A percentile compares a stretch with the other conserved stretches of the same genome.
phyloP scores from a whole-genome alignment of 1,284 basidiomycete species.

The Sparassis latifolia region DNA sequence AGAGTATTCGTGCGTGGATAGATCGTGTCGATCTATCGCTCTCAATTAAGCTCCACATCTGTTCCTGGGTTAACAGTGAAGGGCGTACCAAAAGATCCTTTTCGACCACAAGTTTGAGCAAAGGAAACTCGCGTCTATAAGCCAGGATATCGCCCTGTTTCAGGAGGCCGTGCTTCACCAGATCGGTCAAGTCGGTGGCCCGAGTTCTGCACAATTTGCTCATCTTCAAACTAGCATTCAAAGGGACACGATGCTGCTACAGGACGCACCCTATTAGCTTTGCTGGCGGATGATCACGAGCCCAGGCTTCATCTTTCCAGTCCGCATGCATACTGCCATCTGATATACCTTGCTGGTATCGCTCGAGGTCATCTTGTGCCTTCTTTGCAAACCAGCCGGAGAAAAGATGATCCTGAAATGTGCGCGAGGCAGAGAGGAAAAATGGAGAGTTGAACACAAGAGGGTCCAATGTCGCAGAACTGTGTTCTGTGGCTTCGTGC shows the following conservation, averaged over 20 bases:
- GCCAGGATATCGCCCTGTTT: slow-evolving; percentile 46
- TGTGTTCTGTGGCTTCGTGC: slow-evolving; percentile 1
- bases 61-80: not conserved
- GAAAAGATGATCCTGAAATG: slow-evolving; percentile 55
- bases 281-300: slow-evolving; percentile 28
- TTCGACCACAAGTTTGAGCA: slow-evolving; percentile 33
- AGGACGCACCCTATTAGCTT: slow-evolving; percentile 11
- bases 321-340: slow-evolving; percentile 42
- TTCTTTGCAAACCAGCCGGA: slow-evolving; percentile 42
- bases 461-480: slow-evolving; percentile 28
- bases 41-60: not conserved
- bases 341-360: slow-evolving; percentile 35
- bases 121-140: slow-evolving; percentile 40
- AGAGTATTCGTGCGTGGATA: slow-evolving; percentile 34
- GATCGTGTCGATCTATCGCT: slow-evolving; percentile 36
- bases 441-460: slow-evolving; percentile 44
- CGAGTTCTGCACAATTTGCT: slow-evolving; percentile 4
- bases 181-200: slow-evolving; percentile 36
- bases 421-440: slow-evolving; percentile 46
- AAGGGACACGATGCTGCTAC: not conserved
- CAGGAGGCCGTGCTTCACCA: slow-evolving; percentile 39
- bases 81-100: slow-evolving; percentile 46
- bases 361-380: slow-evolving; percentile 35
- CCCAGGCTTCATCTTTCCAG: slow-evolving; percentile 61
- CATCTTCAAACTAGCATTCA: slow-evolving; percentile 13